phyloP scores from a whole-genome alignment of 306 rosid genomes.

The Carpinus viminea region DNA sequence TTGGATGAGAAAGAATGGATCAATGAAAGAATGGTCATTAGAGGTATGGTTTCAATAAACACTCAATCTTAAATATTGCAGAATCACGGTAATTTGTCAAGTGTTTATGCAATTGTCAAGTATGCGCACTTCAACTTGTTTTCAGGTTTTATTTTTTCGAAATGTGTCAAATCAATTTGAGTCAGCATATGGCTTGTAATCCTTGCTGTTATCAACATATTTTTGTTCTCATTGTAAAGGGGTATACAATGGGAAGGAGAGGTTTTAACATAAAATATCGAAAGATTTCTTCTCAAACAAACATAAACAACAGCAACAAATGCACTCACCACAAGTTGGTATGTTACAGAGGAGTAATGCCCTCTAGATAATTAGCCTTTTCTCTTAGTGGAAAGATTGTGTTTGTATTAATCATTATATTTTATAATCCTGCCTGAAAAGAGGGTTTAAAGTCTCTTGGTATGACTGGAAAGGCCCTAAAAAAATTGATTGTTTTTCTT shows the following conservation, averaged over 20 bases:
- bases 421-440: neutral
- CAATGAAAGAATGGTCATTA: slow-evolving; percentile 42
- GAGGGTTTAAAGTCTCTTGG: no score
- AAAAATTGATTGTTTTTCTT: no score
- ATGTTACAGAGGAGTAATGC: neutral
- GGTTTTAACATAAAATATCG: slow-evolving; percentile 6
- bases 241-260: neutral
- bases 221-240: neutral
- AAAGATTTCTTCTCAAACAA: slow-evolving; percentile 6
- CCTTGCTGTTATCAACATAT: neutral
- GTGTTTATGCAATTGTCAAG: slow-evolving; percentile 4
- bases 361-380: neutral
- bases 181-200: slow-evolving; percentile 4
- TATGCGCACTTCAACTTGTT: neutral
- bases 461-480: no score
- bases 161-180: neutral
- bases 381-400: slow-evolving; percentile 7
- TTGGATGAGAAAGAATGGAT: slow-evolving; percentile 68
- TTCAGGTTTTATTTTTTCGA: neutral
- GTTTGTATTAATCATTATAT: neutral
- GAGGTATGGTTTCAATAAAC: slow-evolving; percentile 49
- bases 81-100: slow-evolving; percentile 3
- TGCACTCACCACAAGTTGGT: neutral
- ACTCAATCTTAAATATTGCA: slow-evolving; percentile 9
- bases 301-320: slow-evolving; percentile 3